phyloP scores from a whole-genome alignment of 2,329 filamentous ascomycete species.

The Akanthomyces uredinophilus region DNA sequence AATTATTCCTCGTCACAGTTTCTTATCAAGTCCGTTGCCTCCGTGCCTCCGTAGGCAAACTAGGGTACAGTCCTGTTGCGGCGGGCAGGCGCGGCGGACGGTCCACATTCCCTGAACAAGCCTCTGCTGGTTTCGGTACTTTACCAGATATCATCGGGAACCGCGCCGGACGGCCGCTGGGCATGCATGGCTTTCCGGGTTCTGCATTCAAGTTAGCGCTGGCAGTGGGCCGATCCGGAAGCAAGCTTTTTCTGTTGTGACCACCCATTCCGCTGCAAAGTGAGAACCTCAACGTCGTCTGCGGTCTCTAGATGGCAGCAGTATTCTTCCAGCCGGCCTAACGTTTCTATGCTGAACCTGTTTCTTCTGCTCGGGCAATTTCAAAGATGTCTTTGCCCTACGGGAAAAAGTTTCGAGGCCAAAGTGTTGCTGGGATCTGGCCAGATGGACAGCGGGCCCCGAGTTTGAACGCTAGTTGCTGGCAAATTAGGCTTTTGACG shows the following conservation, averaged over 20 bases:
- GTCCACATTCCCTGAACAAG: conserved; percentile 4
- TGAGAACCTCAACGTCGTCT: background rate
- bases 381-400: background rate
- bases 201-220: background rate
- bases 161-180: background rate
- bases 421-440: background rate
- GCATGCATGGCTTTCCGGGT: background rate
- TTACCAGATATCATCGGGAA: conserved; percentile 10
- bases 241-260: background rate
- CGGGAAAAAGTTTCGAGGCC: background rate
- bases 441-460: background rate
- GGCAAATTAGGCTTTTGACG: background rate
- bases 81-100: background rate
- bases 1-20: conserved; percentile 4
- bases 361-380: too few species aligned
- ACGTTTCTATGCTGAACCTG: background rate
- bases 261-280: background rate
- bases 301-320: background rate
- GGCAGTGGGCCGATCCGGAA: conserved; percentile 8
- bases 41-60: background rate
- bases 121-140: conserved; percentile 9
- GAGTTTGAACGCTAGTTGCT: background rate
- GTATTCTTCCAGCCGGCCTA: background rate
- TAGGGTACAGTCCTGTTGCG: background rate
- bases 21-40: conserved; percentile 1